Evolutionary conservation across 2,329 filamentous ascomycete genomes (phyloP).

Genomic region (Acrocalymma vagum): DNA sequence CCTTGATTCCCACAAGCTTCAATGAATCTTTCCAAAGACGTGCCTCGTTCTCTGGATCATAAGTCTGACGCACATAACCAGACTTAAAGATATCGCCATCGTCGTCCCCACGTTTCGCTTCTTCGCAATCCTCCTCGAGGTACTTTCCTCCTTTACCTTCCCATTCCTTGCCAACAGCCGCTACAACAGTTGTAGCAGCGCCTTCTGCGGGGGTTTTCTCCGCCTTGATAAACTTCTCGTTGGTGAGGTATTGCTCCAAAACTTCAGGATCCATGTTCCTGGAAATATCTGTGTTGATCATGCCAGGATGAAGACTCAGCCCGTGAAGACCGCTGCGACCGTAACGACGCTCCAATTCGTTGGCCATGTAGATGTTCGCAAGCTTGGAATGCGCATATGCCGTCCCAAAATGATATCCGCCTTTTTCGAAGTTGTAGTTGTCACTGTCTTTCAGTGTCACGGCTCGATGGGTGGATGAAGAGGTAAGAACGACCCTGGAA

Average conservation of each 20-base stretch:
- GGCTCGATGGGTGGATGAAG: constrained; percentile 47
- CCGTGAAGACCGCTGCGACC: constrained; percentile 54
- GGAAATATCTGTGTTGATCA: constrained; percentile 15
- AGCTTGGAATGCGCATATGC: constrained; percentile 62
- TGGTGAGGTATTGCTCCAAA: constrained; percentile 9
- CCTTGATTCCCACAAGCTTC: no score
- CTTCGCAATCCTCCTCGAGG: no score
- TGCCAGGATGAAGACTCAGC: constrained; percentile 21
- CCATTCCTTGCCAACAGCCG: constrained; percentile 40
- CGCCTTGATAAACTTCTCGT: not conserved
- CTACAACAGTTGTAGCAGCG: constrained; percentile 47
- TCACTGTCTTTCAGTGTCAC: constrained; percentile 52
- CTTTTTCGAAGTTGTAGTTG: constrained; percentile 50
- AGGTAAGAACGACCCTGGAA: constrained; percentile 50
- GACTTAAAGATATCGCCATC: no score
- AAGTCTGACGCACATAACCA: no score
- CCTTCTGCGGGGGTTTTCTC: constrained; percentile 30
- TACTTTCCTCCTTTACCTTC: constrained; percentile 46
- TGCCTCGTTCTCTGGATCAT: no score
- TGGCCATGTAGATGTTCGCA: constrained; percentile 62
- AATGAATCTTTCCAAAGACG: no score
- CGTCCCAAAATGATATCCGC: constrained; percentile 38
- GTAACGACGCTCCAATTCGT: constrained; percentile 61
- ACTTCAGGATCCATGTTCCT: constrained; percentile 2
- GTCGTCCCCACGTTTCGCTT: no score